phyloP scores from a whole-genome alignment of 306 rosid genomes.

The Vigna unguiculata region DNA sequence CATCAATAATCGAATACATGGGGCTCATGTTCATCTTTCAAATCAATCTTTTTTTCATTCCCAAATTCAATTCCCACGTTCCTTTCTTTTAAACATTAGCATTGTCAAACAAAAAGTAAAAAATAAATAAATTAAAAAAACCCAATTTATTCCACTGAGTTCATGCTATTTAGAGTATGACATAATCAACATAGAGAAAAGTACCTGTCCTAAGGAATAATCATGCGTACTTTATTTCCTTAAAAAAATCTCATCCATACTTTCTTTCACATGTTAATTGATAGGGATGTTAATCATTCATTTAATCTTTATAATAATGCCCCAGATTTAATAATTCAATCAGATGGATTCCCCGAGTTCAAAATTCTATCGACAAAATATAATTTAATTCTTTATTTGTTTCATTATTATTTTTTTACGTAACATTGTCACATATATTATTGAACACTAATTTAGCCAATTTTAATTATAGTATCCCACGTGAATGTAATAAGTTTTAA shows the following conservation, averaged over 20 bases:
- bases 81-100: background rate
- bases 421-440: no score
- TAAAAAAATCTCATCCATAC: background rate
- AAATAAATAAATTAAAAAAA: background rate
- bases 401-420: no score
- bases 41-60: conserved; percentile 3
- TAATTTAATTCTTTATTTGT: no score
- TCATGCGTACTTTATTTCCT: background rate
- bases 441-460: no score
- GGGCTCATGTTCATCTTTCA: conserved; percentile 4
- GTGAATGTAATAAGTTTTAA: no score
- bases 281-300: background rate
- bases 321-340: background rate
- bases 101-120: background rate
- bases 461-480: no score
- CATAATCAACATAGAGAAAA: conserved; percentile 25
- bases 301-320: background rate
- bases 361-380: no score
- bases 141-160: background rate
- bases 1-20: background rate
- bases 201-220: conserved; percentile 13
- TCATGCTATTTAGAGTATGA: conserved; percentile 16
- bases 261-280: background rate
- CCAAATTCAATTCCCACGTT: background rate
- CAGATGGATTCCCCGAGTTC: no score